These are phyloP conservation scores for Mycena albidolilacea DNA, from an alignment of 768 basidiomycete genomes.

Conservation along the genomic window DNA sequence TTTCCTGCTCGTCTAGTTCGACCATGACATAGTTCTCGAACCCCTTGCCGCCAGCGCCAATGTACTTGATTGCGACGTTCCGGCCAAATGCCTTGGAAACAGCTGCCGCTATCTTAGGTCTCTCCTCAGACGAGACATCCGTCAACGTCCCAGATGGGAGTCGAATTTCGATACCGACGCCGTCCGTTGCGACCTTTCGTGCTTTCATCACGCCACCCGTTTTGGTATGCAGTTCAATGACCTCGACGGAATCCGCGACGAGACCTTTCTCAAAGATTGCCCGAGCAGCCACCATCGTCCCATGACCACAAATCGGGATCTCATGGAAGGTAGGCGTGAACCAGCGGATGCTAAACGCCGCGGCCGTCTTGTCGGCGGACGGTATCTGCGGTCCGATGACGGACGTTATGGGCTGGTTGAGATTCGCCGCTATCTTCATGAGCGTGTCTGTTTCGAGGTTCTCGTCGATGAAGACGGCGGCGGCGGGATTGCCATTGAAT, in stretches of 20 bases:
- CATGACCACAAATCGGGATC: conserved; percentile 44
- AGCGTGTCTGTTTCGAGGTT: conserved; percentile 47
- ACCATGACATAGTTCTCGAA: conserved; percentile 56
- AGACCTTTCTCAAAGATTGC: conserved; percentile 54
- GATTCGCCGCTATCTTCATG: conserved; percentile 54
- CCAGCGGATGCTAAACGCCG: conserved; percentile 56
- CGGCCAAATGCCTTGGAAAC: conserved; percentile 57
- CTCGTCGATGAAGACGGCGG: conserved; percentile 54
- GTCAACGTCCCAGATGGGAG: conserved; percentile 49
- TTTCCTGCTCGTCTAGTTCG: conserved; percentile 58
- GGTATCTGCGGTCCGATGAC: conserved; percentile 49
- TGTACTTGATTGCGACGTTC: conserved; percentile 54
- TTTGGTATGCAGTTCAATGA: conserved; percentile 51
- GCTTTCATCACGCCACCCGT: conserved; percentile 47
- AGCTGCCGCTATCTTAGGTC: conserved; percentile 45
- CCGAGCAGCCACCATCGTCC: conserved; percentile 59
- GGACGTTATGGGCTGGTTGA: conserved; percentile 61
- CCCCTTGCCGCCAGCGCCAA: conserved; percentile 52
- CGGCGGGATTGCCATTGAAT: conserved; percentile 63
- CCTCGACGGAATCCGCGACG: conserved; percentile 43
- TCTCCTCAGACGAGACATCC: conserved; percentile 49
- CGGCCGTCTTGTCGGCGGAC: conserved; percentile 44
- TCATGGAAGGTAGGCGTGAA: conserved; percentile 50
- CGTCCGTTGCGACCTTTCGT: conserved; percentile 47
- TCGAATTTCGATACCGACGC: conserved; percentile 51